Percentiles rank a stretch among this genome's conserved stretches.
Conservation (phyloP, 2,329 filamentous ascomycete species). For the Hirsutella thompsonii region DNA sequence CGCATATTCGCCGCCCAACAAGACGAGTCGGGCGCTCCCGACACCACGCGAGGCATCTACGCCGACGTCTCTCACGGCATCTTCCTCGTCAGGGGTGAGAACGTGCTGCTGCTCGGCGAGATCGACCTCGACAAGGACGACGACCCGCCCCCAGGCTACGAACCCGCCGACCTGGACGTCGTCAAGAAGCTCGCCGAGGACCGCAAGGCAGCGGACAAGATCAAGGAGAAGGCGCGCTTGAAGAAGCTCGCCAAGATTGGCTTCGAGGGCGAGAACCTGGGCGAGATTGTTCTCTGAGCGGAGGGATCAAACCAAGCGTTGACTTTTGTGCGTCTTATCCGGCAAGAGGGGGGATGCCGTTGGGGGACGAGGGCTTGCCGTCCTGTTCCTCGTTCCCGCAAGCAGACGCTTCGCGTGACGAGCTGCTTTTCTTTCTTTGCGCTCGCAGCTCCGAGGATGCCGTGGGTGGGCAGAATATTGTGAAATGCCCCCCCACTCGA, state of each 20-base stretch:
- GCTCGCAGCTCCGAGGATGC: not conserved
- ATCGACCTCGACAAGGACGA: constrained; percentile 97
- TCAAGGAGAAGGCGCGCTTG: constrained; percentile 57
- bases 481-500: constrained; percentile 37
- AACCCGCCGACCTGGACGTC: constrained; percentile 50
- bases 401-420: not conserved
- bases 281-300: constrained; percentile 53
- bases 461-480: constrained; percentile 43
- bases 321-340: too few species aligned
- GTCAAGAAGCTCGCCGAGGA: constrained; percentile 64
- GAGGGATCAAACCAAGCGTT: too few species aligned
- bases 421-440: not conserved
- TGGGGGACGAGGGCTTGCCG: not conserved
- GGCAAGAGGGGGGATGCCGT: too few species aligned
- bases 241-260: constrained; percentile 65
- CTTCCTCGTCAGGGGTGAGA: constrained; percentile 89
- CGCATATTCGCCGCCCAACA: constrained; percentile 58
- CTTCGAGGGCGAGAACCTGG: constrained; percentile 76
- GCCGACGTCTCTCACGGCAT: constrained; percentile 77
- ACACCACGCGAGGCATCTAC: constrained; percentile 42
- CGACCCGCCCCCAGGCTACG: constrained; percentile 62
- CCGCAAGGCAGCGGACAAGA: constrained; percentile 55
- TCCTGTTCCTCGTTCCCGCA: not conserved
- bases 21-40: constrained; percentile 22
- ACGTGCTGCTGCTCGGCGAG: constrained; percentile 89